Percentiles rank a stretch among this genome's conserved stretches.
phyloP scores from a whole-genome alignment of 352 stramenopile genomes.

The Sclerospora graminicola region DNA sequence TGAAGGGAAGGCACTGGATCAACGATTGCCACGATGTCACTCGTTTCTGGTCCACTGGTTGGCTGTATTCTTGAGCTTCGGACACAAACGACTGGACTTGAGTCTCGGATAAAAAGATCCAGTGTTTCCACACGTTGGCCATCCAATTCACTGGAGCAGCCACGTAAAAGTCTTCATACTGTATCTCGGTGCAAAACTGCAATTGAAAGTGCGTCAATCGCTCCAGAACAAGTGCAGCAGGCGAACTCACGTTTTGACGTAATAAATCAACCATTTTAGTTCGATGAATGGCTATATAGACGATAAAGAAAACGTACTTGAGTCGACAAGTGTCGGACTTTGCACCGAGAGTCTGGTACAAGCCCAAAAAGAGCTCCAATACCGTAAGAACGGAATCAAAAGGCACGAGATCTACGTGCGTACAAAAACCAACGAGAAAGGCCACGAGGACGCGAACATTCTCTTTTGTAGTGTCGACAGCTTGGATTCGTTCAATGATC shows the following conservation, averaged over 20 bases:
- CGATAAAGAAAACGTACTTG: conserved; percentile 22
- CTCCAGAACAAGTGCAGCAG: conserved; percentile 5
- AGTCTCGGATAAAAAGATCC: conserved; percentile 30
- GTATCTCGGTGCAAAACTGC: conserved; percentile 22
- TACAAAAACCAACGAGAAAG: conserved; percentile 30
- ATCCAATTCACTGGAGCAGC: conserved; percentile 46
- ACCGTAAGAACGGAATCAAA: conserved; percentile 19
- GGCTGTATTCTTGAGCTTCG: conserved; percentile 14
- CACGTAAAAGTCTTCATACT: conserved; percentile 32
- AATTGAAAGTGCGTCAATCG: conserved; percentile 25
- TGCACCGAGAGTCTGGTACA: conserved; percentile 6
- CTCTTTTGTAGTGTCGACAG: not conserved
- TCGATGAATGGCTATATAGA: conserved; percentile 34
- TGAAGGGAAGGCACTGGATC: conserved; percentile 1
- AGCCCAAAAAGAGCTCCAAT: conserved; percentile 16
- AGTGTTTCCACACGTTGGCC: conserved; percentile 36
- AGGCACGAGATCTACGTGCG: conserved; percentile 31
- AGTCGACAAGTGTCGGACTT: not conserved
- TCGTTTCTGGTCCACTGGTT: conserved; percentile 4
- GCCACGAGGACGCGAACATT: conserved; percentile 5
- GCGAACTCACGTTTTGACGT: conserved; percentile 14
- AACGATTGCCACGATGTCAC: conserved; percentile 7
- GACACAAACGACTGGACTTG: conserved; percentile 30
- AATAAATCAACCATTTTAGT: conserved; percentile 13
- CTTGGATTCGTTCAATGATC: conserved; percentile 6